These are phyloP conservation scores for Colletotrichum eremochloae DNA, from an alignment of 2,329 filamentous ascomycete genomes.

Conservation along the genomic window DNA sequence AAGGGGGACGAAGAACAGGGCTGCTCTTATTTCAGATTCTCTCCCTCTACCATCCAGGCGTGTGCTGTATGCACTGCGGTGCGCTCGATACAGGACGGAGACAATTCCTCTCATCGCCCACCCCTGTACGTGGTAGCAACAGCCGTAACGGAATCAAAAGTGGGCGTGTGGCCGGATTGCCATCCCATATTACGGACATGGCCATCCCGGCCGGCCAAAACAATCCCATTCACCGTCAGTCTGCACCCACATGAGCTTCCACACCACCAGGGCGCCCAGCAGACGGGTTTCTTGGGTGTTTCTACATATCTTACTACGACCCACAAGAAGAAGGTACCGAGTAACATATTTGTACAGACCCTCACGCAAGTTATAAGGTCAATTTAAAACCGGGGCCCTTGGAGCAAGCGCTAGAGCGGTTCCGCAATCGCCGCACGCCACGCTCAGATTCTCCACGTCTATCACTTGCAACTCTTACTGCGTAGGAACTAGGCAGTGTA, in stretches of 20 bases:
- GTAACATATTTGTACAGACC: neutral
- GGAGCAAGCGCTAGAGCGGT: constrained; percentile 12
- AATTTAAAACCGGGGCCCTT: constrained; percentile 10
- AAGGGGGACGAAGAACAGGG: neutral
- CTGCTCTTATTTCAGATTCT: neutral
- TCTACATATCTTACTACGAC: neutral
- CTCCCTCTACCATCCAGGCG: constrained; percentile 7
- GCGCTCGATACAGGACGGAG: constrained; percentile 14
- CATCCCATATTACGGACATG: constrained; percentile 24
- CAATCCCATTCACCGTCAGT: constrained; percentile 37
- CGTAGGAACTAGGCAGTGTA: neutral
- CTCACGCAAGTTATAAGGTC: neutral
- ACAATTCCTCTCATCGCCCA: neutral
- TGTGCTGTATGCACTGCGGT: constrained; percentile 3
- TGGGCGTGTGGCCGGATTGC: constrained; percentile 32
- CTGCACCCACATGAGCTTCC: constrained; percentile 32
- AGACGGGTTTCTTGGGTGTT: constrained; percentile 2
- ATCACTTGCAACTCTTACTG: constrained; percentile 21
- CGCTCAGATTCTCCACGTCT: constrained; percentile 29
- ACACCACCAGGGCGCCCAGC: neutral
- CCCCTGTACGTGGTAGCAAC: constrained; percentile 27
- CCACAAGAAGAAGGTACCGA: neutral
- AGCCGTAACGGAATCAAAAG: constrained; percentile 12
- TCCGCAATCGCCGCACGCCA: constrained; percentile 36
- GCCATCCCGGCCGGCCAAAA: constrained; percentile 38